Conservation (phyloP, 352 stramenopile genomes). For the Phytophthora fragariae region DNA sequence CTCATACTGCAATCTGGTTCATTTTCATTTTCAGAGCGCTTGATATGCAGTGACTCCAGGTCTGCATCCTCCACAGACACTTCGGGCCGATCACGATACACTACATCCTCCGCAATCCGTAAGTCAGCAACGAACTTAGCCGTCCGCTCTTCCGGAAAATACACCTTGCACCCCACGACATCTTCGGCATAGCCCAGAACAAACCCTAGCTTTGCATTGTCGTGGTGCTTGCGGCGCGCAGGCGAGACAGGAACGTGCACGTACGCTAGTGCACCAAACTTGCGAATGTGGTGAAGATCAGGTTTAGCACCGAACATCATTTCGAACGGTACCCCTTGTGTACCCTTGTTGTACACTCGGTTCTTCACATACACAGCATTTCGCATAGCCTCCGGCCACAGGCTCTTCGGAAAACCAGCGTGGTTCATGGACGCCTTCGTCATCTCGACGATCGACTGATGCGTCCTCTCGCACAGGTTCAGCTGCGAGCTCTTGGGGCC, state of each 20-base stretch:
- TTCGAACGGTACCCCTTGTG: background rate
- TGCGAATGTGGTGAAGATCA: constrained; percentile 1
- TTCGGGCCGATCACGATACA: too few species aligned
- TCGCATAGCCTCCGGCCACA: background rate
- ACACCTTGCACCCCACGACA: too few species aligned
- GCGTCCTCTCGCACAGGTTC: background rate
- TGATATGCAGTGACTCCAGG: too few species aligned
- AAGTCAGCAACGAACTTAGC: background rate
- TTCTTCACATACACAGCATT: background rate
- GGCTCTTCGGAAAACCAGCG: background rate
- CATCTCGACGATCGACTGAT: constrained; percentile 1
- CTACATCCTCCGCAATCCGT: too few species aligned
- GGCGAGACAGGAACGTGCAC: background rate
- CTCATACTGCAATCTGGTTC: too few species aligned
- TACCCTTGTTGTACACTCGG: background rate
- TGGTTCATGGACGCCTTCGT: background rate
- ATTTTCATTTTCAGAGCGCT: too few species aligned
- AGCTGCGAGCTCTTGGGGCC: background rate
- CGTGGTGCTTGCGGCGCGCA: background rate
- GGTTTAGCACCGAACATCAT: background rate
- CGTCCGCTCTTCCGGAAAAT: background rate
- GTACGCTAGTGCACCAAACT: background rate
- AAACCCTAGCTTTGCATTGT: background rate
- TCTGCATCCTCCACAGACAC: too few species aligned
- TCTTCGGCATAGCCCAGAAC: too few species aligned